Evolutionary conservation across 108 stramenopile species (phyloP), one percentile per base, ranked within the genome.

Genomic region (Cyclotella cryptica): DNA sequence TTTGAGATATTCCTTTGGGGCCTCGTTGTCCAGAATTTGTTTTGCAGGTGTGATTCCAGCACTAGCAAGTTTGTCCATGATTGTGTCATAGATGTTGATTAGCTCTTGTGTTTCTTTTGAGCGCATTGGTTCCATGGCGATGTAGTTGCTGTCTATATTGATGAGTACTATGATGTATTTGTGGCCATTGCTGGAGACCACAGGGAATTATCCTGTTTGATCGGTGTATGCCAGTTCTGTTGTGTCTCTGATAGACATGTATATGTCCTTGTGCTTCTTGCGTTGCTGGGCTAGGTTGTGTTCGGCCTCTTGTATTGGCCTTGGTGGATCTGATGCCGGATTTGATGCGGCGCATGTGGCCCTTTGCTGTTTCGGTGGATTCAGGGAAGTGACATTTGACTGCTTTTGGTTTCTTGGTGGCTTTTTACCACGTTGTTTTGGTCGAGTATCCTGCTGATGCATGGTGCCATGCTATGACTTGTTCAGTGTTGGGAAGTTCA

Each of bases 81-180:
- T 57, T 19, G 1, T 26, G 1, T 57, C 24, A 24, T 73, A 73
- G 0, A 47, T 24, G 0, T 19, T 26, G 17, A 73, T 73, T 46
- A 73, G n/a, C n/a, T n/a, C n/a, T n/a, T 21, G 17, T 52, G 60
- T 18, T 63, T 43, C 51, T 42, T 39, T 24, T 1, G 24, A 22
- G 15, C 58, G 66, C 62, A 79, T 74, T 39, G 71, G 75, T 68
- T 71, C 74, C 3, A 61, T 58, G n/a, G 78, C 52, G 17, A 88
- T 88, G 52, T 28, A 57, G 58, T 81, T 78, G 72, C 66, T 62
- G 57, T 88, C 80, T 30, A 84, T 72, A 5, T 84, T 70, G n/a
- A 84, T 76, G 0, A 86, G 21, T 6, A 86, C 58, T 59, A 88
- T 61, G 0, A 83, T 43, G 68, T 88, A 83, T 29, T 83, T 51